These are phyloP conservation scores for Jatropha multifida DNA, from an alignment of 441 rosid genomes.

Conservation along the genomic window DNA sequence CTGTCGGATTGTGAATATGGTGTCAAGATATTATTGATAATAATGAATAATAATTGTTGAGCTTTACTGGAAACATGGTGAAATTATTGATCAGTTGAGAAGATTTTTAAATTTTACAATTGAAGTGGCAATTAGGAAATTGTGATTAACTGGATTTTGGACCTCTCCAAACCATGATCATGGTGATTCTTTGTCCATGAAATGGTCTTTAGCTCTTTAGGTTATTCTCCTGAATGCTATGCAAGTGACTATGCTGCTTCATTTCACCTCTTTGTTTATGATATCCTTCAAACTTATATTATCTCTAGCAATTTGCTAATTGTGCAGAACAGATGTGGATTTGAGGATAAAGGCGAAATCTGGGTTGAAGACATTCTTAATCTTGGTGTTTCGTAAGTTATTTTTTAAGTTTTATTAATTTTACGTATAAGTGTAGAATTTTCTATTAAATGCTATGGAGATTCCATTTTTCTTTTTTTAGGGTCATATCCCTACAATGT, in stretches of 20 bases:
- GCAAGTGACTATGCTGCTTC: neutral
- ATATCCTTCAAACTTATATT: conserved; percentile 7
- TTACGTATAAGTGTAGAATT: neutral
- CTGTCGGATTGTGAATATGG: neutral
- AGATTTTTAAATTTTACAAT: conserved; percentile 1
- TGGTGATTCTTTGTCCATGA: neutral
- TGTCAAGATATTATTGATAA: neutral
- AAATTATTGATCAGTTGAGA: neutral
- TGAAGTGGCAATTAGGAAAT: neutral
- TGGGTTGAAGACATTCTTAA: conserved; percentile 96
- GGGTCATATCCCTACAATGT: neutral
- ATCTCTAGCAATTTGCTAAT: conserved; percentile 16
- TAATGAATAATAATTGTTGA: neutral
- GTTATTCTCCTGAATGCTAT: neutral
- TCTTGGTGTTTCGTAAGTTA: conserved; percentile 88
- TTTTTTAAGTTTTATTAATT: conserved; percentile 23
- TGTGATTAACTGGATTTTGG: neutral
- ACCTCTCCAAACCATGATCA: neutral
- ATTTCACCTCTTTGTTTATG: conserved; percentile 6
- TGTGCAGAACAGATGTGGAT: conserved; percentile 93
- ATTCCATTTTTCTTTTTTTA: neutral
- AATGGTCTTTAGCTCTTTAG: neutral
- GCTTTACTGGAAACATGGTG: conserved; percentile 4
- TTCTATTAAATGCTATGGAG: neutral
- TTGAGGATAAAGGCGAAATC: conserved; percentile 82